Percentiles rank a stretch among this genome's conserved stretches.
Evolutionary conservation across 345 rosid species (phyloP).

Genomic region (Cardamine chenopodiifolia): DNA sequence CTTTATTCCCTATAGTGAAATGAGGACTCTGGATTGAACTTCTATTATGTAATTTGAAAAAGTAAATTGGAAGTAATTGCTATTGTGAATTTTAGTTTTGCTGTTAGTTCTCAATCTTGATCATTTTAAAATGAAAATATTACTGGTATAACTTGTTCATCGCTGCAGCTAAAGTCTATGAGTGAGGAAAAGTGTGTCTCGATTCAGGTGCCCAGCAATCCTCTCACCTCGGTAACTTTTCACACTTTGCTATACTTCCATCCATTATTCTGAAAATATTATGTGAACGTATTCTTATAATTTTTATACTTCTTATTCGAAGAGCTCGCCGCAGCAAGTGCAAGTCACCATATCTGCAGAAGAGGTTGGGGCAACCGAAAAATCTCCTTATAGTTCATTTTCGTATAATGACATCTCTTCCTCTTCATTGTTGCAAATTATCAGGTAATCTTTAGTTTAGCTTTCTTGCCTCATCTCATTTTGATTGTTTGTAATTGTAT

Average conservation of each 20-base stretch:
- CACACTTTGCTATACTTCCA: slow-evolving; percentile 41
- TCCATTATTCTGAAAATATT: slow-evolving; percentile 8
- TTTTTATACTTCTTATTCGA: slow-evolving; percentile 33
- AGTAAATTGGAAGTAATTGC: slow-evolving; percentile 23
- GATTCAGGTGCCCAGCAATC: slow-evolving; percentile 65
- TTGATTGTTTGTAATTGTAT: slow-evolving; percentile 16
- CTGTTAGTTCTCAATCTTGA: slow-evolving; percentile 10
- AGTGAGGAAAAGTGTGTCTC: slow-evolving; percentile 70
- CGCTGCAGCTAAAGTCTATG: slow-evolving; percentile 64
- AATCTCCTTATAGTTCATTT: slow-evolving; percentile 76
- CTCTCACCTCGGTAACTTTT: slow-evolving; percentile 57
- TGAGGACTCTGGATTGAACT: slow-evolving; percentile 14
- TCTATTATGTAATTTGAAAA: slow-evolving; percentile 13
- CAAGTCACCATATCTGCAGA: slow-evolving; percentile 78
- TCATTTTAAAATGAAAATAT: not conserved
- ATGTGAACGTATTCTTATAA: slow-evolving; percentile 19
- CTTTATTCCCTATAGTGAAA: slow-evolving; percentile 11
- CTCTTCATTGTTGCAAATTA: slow-evolving; percentile 68
- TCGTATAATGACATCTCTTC: slow-evolving; percentile 69
- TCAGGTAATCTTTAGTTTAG: slow-evolving; percentile 62
- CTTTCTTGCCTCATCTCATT: slow-evolving; percentile 21
- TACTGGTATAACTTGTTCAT: slow-evolving; percentile 27
- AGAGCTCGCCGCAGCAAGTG: slow-evolving; percentile 68
- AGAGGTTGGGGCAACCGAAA: slow-evolving; percentile 86
- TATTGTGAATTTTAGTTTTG: not conserved